These are phyloP conservation scores for Pyrrhoderma noxium DNA, from an alignment of 1,284 basidiomycete species.

Conservation along the genomic window DNA sequence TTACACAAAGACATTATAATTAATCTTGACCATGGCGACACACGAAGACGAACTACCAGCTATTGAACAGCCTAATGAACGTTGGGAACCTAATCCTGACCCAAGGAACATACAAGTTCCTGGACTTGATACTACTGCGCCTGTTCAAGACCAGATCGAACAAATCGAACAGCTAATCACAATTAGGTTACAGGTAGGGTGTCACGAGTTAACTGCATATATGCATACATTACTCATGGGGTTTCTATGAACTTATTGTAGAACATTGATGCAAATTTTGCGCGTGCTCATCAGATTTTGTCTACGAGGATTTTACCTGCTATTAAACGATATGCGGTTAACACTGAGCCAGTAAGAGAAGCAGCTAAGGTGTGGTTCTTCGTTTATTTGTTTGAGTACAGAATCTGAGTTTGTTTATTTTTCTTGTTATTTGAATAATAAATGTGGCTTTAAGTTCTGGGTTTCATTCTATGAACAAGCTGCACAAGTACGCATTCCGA, in stretches of 20 bases:
- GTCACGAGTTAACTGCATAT: not conserved
- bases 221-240: not conserved
- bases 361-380: slow-evolving; percentile 66
- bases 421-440: not conserved
- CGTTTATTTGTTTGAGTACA: not conserved
- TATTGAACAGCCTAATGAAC: slow-evolving; percentile 29
- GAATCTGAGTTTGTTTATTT: not conserved
- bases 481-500: slow-evolving; percentile 76
- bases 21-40: too few relatives aligned
- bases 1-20: too few relatives aligned
- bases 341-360: slow-evolving; percentile 81
- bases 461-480: slow-evolving; percentile 91
- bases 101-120: slow-evolving; percentile 60
- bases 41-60: slow-evolving; percentile 13
- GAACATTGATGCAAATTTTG: slow-evolving; percentile 93
- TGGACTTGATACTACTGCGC: slow-evolving; percentile 67
- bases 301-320: slow-evolving; percentile 78
- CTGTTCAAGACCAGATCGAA: slow-evolving; percentile 81
- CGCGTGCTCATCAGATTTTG: slow-evolving; percentile 82
- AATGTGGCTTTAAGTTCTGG: slow-evolving; percentile 64
- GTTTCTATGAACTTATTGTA: slow-evolving; percentile 32
- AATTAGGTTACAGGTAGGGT: slow-evolving; percentile 66
- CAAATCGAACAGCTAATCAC: slow-evolving; percentile 96
- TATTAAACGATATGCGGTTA: slow-evolving; percentile 82
- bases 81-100: slow-evolving; percentile 60